Evolutionary conservation across 208 protist genomes (phyloP).

Genomic region (Trypanosoma vivax): DNA sequence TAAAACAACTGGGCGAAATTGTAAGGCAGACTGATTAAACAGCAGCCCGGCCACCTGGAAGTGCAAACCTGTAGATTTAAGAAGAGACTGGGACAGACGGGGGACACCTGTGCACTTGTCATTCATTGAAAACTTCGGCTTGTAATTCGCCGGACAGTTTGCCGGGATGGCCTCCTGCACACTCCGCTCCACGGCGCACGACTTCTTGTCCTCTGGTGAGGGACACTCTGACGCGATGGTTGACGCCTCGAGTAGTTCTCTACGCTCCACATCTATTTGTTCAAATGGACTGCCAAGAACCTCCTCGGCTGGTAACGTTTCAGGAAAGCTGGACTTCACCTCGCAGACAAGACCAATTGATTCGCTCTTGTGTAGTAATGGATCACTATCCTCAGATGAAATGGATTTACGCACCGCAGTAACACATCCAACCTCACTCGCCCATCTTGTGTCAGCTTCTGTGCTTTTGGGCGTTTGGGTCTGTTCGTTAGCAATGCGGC

Average conservation of each 20-base stretch:
- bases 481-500: too few relatives aligned
- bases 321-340: too few relatives aligned
- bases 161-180: slow-evolving; percentile 19
- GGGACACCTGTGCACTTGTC: slow-evolving; percentile 41
- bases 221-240: not conserved
- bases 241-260: not conserved
- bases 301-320: too few relatives aligned
- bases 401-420: too few relatives aligned
- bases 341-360: too few relatives aligned
- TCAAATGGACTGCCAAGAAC: too few relatives aligned
- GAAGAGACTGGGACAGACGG: not conserved
- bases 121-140: slow-evolving; percentile 34
- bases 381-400: too few relatives aligned
- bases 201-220: not conserved
- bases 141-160: slow-evolving; percentile 32
- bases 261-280: too few relatives aligned
- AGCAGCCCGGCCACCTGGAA: slow-evolving; percentile 7
- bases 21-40: slow-evolving; percentile 9
- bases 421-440: too few relatives aligned
- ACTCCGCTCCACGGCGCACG: not conserved
- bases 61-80: not conserved
- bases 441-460: too few relatives aligned
- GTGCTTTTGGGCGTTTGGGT: too few relatives aligned
- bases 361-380: too few relatives aligned
- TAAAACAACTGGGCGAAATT: slow-evolving; percentile 23